Percentiles rank a stretch among this genome's conserved stretches.
Evolutionary conservation across 2,329 filamentous ascomycete species (phyloP).

Genomic region (Teratosphaeria gauchensis): DNA sequence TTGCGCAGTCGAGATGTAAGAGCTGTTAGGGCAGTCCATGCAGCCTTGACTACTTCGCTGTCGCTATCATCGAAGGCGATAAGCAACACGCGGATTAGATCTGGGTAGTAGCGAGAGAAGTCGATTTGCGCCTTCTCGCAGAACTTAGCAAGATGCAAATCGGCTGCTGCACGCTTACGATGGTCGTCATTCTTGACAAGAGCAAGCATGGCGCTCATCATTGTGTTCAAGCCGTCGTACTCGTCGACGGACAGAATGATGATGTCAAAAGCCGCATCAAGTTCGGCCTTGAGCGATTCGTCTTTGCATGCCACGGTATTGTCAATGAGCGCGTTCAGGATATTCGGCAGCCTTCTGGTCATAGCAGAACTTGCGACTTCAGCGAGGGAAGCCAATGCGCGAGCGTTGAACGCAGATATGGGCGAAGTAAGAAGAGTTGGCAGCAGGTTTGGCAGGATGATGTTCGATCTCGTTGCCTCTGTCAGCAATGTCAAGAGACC

Average conservation of each 20-base stretch:
- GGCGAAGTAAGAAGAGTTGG: slow-evolving; percentile 84
- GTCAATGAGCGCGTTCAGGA: slow-evolving; percentile 90
- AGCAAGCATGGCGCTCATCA: slow-evolving; percentile 85
- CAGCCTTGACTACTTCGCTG: slow-evolving; percentile 71
- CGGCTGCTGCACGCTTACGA: slow-evolving; percentile 66
- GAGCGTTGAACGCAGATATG: slow-evolving; percentile 90
- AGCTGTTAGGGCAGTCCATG: slow-evolving; percentile 77
- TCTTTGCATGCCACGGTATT: slow-evolving; percentile 73
- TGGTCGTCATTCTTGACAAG: slow-evolving; percentile 92
- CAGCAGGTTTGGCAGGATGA: slow-evolving; percentile 91
- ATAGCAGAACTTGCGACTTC: slow-evolving; percentile 84
- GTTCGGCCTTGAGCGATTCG: slow-evolving; percentile 60
- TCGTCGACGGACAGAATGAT: slow-evolving; percentile 91
- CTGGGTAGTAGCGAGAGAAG: slow-evolving; percentile 91
- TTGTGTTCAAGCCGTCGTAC: slow-evolving; percentile 86
- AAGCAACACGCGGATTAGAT: slow-evolving; percentile 81
- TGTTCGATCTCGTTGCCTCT: slow-evolving; percentile 85
- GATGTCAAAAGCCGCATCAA: slow-evolving; percentile 74
- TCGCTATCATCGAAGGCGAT: slow-evolving; percentile 89
- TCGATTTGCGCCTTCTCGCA: slow-evolving; percentile 73
- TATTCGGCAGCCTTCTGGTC: slow-evolving; percentile 78
- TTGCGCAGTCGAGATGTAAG: slow-evolving; percentile 87
- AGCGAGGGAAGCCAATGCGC: slow-evolving; percentile 82
- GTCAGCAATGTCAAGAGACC: slow-evolving; percentile 90
- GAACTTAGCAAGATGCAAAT: slow-evolving; percentile 74